Evolutionary conservation across 257 asterid genomes (phyloP), one percentile per base, ranked within the genome.

Genomic region (Solanum paucissectum): DNA sequence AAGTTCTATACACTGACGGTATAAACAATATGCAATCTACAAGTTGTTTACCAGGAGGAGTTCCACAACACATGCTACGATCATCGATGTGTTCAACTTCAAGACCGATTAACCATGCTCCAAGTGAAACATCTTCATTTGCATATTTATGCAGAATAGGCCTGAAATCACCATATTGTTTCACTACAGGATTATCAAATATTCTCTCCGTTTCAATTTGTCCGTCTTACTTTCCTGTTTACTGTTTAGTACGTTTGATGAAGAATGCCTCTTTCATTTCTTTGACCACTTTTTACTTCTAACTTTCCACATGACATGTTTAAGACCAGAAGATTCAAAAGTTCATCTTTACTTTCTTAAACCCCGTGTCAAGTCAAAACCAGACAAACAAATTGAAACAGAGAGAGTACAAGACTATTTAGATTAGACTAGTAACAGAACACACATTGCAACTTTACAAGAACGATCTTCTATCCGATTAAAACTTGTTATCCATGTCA

Each of bases 41-140:
- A 55, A 73, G 27, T 8, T 40, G 69, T 20, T 62, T 91, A 92
- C 94, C 93, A 6, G 93, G 91, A 72, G 93, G 93, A 81, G 93
- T 92, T 84, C 92, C 93, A 73, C 96, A 94, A 77, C 96, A 94
- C 94, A 94, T 88, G 88, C 85, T 91, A 36, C 87, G 90, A 29
- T 93, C 96, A 84, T 93, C 89, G 46, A 93, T 73, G 58, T 93
- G 95, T 88, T 90, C 93, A 18, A 92, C 93, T 23, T 94, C 94
- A 34, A 94, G 96, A 32, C 96, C 96, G 29, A 92, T 92, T 44
- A 93, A 85, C 94, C 96, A 94, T 2, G 95, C 89, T 14, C 96
- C 96, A 23, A 94, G 92, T 3, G 95, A 90, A 25, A 94, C 95
- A 36, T 94, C 96, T 91, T 94, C 96, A 20, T 94, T 94, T 49